Evolutionary conservation across 1,139 yeast genomes (phyloP), one percentile per base, ranked within the genome.

Genomic region (Chernovozyma aurita): DNA sequence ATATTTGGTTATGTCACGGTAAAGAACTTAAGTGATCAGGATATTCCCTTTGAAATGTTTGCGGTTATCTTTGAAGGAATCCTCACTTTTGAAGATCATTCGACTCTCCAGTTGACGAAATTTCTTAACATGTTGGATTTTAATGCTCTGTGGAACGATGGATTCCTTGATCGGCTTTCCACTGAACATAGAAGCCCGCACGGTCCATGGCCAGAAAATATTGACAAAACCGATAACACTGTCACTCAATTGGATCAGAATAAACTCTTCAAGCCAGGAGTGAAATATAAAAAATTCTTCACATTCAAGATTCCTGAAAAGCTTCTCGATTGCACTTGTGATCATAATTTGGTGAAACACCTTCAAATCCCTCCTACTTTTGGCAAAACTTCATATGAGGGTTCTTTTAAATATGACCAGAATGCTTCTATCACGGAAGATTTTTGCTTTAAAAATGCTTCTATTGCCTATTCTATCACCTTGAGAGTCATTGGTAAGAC

Each of bases 131-230:
- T 65, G 71, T 64, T 65, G 43, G 72, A 65, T 44, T 65, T 64
- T 46, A 58, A 57, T 39, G 73, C 71, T 4, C 61, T 65, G 27
- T 66, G 70, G 70, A 63, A 61, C 38, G 71, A 65, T 39, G 70
- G 60, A 0, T 50, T 46, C 35, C 50, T 63, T 22, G 69, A 64
- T 41, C 40, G 65, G 24, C 47, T 57, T 16, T 42, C 49, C 3
- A 47, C 61, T 1, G 68, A 61, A 24, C 47, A 56, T 36, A 47
- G 56, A 37, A 48, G 60, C 39, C 66, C 66, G 3, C 48, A 52
- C 31, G 42, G 47, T 9, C 54, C 52, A 12, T 32, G 38, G 20
- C 11, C 17, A n/a, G 37, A 38, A 18, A 42, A 40, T 2, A 42
- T 51, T 11, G 71, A 65, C 38, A 65, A 68, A 1, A 41, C 47